phyloP scores from a whole-genome alignment of 2,329 filamentous ascomycete genomes.

The Monosporascus ibericus region DNA sequence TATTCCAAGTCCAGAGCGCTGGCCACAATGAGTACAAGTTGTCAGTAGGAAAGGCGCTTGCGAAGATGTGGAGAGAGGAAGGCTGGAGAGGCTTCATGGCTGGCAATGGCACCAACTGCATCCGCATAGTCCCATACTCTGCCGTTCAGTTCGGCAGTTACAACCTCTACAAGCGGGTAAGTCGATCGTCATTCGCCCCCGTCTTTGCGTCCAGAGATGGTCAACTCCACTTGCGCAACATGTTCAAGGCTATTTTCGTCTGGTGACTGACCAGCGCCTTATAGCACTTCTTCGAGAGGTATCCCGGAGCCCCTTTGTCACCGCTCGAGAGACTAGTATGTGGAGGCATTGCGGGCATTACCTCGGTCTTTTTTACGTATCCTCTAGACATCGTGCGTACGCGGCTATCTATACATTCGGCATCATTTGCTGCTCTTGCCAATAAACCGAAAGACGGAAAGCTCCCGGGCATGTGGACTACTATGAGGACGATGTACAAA shows the following conservation, averaged over 20 bases:
- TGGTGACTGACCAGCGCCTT: constrained; percentile 6
- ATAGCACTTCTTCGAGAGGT: constrained; percentile 69
- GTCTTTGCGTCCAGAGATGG: background rate
- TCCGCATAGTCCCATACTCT: constrained; percentile 96
- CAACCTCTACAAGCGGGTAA: constrained; percentile 90
- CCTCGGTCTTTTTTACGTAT: constrained; percentile 91
- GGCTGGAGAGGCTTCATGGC: constrained; percentile 97
- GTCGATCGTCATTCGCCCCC: constrained; percentile 22
- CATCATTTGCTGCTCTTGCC: constrained; percentile 80
- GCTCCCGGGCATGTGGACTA: constrained; percentile 88
- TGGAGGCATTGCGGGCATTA: constrained; percentile 87
- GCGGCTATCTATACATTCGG: constrained; percentile 90
- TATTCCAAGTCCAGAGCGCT: constrained; percentile 92
- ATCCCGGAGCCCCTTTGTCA: constrained; percentile 66
- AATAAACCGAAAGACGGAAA: constrained; percentile 48
- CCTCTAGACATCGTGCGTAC: constrained; percentile 97
- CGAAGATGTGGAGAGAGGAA: constrained; percentile 95
- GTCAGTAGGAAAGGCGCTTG: constrained; percentile 79
- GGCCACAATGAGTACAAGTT: constrained; percentile 91
- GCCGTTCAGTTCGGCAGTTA: constrained; percentile 98
- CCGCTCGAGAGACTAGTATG: constrained; percentile 76
- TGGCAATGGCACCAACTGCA: constrained; percentile 96
- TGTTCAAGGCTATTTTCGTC: background rate
- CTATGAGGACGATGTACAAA: constrained; percentile 78
- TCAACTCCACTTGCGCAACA: background rate